Base-by-base conservation (phyloP, 768 basidiomycete genomes). In the Cantharellus anzutake region DNA sequence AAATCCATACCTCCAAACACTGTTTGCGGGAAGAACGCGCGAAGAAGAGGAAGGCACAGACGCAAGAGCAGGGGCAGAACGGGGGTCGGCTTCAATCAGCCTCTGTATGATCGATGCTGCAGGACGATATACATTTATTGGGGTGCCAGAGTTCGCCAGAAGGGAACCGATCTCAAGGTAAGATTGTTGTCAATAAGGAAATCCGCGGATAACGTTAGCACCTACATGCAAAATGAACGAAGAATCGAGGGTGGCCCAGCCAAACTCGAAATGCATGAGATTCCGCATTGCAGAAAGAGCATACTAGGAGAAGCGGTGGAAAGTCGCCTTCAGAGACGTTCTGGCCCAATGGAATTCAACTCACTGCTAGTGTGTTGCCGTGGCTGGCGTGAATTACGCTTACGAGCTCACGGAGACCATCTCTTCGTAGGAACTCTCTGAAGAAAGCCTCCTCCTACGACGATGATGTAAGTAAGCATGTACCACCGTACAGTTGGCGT, bases 71-170 rank as follows among this genome's bases (percentile, higher is more conserved):
- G 84, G 79, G 16, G 80, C 79, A 61, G 73, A 81, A 64, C 76
- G 71, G 16, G 88, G 84, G 65, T 88, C 86, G 4, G 88, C 88
- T 68, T 91, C 88, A 11, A 91, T 89, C 29, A 94, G 78, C 63
- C 84, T 84, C 71, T 89, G 88, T 63, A 93, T 75, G 59, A 94
- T 92, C 41, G 86, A 82, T 50, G 87, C 91, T 1, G 90, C 91
- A 41, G 91, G 92, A 3, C 90, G 83, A 65, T 86, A 88, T 61
- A 93, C 87, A 62, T 96, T 96, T 73, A 93, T 82, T 16, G 83
- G 77, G 5, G 84, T 85, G 42, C 78, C 75, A 0, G 83, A 74
- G 0, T 86, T 85, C 0, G 86, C 80, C 35, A 89, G 74, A 64
- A 86, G 83, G 53, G 42, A 56, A 11, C 11, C 44, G 44, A 48